These are phyloP conservation scores for Zygosaccharomyces sapae DNA, from an alignment of 1,139 yeast genomes.

Conservation along the genomic window DNA sequence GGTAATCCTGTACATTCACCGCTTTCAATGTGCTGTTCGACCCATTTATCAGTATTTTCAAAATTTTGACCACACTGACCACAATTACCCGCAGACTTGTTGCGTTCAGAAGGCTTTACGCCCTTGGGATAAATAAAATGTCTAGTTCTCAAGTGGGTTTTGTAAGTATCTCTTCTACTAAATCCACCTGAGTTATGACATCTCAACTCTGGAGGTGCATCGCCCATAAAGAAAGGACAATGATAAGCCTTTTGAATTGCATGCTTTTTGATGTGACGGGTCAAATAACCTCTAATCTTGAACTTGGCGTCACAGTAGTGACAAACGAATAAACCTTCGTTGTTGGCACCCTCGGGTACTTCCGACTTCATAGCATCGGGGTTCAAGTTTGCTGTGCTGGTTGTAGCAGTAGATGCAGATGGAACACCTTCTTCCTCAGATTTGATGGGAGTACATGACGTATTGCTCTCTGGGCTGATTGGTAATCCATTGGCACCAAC, in stretches of 20 bases:
- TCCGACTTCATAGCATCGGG: conserved; percentile 1
- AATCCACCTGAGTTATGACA: conserved; percentile 95
- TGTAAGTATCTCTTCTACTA: conserved; percentile 91
- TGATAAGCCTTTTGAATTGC: conserved; percentile 79
- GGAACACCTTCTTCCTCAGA: conserved; percentile 3
- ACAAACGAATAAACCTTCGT: conserved; percentile 40
- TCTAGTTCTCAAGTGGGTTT: conserved; percentile 87
- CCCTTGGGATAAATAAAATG: conserved; percentile 90
- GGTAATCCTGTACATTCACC: conserved; percentile 75
- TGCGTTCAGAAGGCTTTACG: conserved; percentile 67
- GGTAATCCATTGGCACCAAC: conserved; percentile 11
- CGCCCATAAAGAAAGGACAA: conserved; percentile 74
- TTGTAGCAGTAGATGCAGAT: not conserved
- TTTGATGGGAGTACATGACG: conserved; percentile 17
- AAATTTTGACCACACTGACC: conserved; percentile 75
- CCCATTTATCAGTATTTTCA: conserved; percentile 79
- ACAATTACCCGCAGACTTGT: conserved; percentile 70
- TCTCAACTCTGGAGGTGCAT: conserved; percentile 45
- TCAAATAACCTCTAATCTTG: conserved; percentile 81
- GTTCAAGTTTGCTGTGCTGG: not conserved
- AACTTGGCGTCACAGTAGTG: conserved; percentile 75
- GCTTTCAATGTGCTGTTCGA: conserved; percentile 81
- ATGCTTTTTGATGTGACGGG: conserved; percentile 90
- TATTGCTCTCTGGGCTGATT: conserved; percentile 25
- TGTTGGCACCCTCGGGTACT: conserved; percentile 18